Evolutionary conservation across 2,329 filamentous ascomycete species (phyloP), one percentile per base, ranked within the genome.

Genomic region (Claviceps paspali): DNA sequence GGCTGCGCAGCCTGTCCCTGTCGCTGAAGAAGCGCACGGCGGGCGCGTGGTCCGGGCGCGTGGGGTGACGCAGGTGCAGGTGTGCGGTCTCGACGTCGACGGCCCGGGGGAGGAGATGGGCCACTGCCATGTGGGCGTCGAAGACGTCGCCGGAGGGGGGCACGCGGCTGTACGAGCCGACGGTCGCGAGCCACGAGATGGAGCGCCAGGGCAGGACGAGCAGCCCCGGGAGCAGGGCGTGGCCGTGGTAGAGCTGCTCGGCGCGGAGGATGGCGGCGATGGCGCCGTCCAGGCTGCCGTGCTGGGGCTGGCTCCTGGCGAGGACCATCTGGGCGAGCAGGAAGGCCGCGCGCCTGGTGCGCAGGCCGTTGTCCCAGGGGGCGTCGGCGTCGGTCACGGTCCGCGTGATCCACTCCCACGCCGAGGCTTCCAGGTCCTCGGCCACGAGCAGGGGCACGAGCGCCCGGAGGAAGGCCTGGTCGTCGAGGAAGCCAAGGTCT

Each of bases 1-100:
- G 26, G 14, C 43, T 47, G 35, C 52, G 48, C 23, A 61, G 38
- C 22, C 43, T 49, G 23, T 53, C 39, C 39, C 47, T 53, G 35
- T 60, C 48, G 31, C 49, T 43, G 41, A 75, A 61, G 37, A 67
- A 63, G 2, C 58, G 47, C 9, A 75, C 46, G 0, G 72, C 72
- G 1, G 60, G 58, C 2, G 55, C 50, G 17, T 65, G 59, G 19
- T 62, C 60, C 0, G 72, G 71, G 2, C 57, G 55, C 0, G 64
- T 64, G 0, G 72, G 72, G 46, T 76, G 71, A 39, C 69, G 59
- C 2, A 76, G 57, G 21, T 66, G 59, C 3, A 76, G 56, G 44
- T 76, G 72, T 0, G 71, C 70, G 23, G 60, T 56, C 35, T 71
- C 64, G 6, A 73, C 49, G 6, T 49, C 48, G 27, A 65, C 50